A percentile compares a stretch with the other conserved stretches of the same genome.
These are phyloP conservation scores for Aspergillus pseudoterreus DNA, from an alignment of 2,329 filamentous ascomycete genomes.

Conservation along the genomic window DNA sequence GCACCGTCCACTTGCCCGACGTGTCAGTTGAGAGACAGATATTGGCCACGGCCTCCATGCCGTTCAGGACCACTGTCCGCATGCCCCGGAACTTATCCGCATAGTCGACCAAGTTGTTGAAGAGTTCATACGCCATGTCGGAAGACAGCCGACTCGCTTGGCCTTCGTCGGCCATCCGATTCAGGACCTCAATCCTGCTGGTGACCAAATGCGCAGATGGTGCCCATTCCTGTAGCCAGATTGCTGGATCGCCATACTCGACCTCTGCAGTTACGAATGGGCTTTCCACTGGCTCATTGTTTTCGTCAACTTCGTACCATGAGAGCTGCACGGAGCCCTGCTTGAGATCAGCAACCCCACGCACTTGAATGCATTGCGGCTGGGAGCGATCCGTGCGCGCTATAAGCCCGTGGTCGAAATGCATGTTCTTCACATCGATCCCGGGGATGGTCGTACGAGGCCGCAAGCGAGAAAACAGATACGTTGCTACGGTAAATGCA, in stretches of 20 bases:
- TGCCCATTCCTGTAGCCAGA: constrained; percentile 18
- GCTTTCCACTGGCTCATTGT: not conserved
- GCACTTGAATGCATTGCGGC: not conserved
- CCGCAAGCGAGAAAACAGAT: constrained; percentile 14
- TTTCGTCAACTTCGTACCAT: not conserved
- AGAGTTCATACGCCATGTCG: constrained; percentile 34
- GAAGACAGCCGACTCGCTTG: constrained; percentile 23
- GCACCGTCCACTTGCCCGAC: constrained; percentile 26
- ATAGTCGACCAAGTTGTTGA: constrained; percentile 26
- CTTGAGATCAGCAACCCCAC: not conserved
- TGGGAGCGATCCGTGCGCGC: constrained; percentile 24
- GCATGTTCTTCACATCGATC: constrained; percentile 39
- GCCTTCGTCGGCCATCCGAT: constrained; percentile 20
- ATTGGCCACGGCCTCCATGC: constrained; percentile 27
- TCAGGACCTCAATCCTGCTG: constrained; percentile 20
- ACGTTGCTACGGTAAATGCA: constrained; percentile 20
- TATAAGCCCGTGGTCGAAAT: constrained; percentile 53
- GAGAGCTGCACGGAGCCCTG: not conserved
- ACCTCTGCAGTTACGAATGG: constrained; percentile 8
- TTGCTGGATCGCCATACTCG: constrained; percentile 3
- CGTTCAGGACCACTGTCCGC: constrained; percentile 26
- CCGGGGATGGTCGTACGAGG: constrained; percentile 13
- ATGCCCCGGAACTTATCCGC: constrained; percentile 28
- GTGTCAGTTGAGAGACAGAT: constrained; percentile 20
- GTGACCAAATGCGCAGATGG: constrained; percentile 17